Percentiles rank a stretch among this genome's conserved stretches.
These are phyloP conservation scores for Posidonia australis DNA, from an alignment of 106 monocot species.

Conservation along the genomic window DNA sequence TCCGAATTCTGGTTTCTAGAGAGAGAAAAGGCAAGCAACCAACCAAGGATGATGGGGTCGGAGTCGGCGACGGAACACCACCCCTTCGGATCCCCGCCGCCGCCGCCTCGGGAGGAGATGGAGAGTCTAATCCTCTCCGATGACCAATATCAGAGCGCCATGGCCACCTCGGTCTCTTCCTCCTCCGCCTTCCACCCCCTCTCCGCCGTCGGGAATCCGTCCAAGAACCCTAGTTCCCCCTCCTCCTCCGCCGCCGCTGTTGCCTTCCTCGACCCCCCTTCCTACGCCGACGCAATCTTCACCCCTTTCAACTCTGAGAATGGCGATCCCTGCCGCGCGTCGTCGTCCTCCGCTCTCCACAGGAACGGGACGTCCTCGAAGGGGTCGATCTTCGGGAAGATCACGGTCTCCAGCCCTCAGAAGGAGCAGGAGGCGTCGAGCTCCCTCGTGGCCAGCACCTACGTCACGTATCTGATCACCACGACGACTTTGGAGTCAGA, in stretches of 20 bases:
- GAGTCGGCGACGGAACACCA: neutral
- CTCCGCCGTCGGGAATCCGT: constrained; percentile 6
- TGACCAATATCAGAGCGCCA: constrained; percentile 10
- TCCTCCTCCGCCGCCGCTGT: constrained; percentile 19
- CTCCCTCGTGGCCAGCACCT: constrained; percentile 62
- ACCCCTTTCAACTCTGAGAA: constrained; percentile 19
- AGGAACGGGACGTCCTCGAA: constrained; percentile 7
- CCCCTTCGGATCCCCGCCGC: neutral
- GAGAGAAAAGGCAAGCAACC: neutral
- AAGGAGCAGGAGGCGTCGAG: constrained; percentile 47
- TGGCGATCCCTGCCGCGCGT: constrained; percentile 1
- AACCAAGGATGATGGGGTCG: constrained; percentile 1
- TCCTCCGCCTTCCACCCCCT: constrained; percentile 7
- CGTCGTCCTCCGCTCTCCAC: constrained; percentile 4
- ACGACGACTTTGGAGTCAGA: constrained; percentile 19
- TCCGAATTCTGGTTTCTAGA: no score
- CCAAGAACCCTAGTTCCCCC: constrained; percentile 10
- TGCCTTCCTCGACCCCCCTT: constrained; percentile 64
- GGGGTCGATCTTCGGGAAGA: constrained; percentile 34
- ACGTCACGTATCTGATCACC: constrained; percentile 64
- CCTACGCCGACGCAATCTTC: constrained; percentile 69
- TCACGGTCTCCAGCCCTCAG: constrained; percentile 68
- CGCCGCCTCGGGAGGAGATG: neutral
- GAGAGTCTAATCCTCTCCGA: constrained; percentile 51
- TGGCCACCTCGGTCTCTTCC: constrained; percentile 7